phyloP scores from a whole-genome alignment of 495 filamentous ascomycete species.

The Neurospora discreta region DNA sequence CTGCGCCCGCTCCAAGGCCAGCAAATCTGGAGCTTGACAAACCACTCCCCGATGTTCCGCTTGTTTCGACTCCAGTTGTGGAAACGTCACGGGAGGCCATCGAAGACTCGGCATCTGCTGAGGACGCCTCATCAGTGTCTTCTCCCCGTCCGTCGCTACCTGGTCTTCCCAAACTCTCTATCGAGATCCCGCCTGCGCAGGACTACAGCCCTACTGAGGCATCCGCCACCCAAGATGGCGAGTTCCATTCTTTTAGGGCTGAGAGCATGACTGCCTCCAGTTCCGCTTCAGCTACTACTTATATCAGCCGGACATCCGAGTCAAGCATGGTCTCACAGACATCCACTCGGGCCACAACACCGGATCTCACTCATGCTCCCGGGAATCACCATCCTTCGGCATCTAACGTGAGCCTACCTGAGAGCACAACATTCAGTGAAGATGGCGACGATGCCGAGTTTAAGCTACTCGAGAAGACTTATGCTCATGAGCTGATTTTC shows the following conservation, averaged over 20 bases:
- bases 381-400: constrained; percentile 37
- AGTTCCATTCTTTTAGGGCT: constrained; percentile 37
- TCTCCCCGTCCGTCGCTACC: constrained; percentile 32
- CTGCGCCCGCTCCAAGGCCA: constrained; percentile 19
- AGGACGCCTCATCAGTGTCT: constrained; percentile 22
- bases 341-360: constrained; percentile 85
- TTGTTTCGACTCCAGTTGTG: constrained; percentile 10
- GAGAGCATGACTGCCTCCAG: constrained; percentile 42
- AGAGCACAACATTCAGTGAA: constrained; percentile 54
- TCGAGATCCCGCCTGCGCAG: constrained; percentile 28
- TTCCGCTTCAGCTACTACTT: constrained; percentile 55
- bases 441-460: constrained; percentile 67
- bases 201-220: constrained; percentile 38
- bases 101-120: neutral
- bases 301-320: constrained; percentile 71
- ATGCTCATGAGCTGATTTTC: constrained; percentile 76
- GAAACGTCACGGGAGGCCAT: constrained; percentile 11
- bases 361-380: constrained; percentile 45
- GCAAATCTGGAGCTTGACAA: constrained; percentile 29
- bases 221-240: constrained; percentile 30
- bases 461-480: constrained; percentile 75
- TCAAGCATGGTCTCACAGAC: constrained; percentile 67
- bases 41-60: constrained; percentile 33
- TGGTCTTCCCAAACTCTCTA: constrained; percentile 38
- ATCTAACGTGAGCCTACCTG: constrained; percentile 46